Conservation (phyloP, 1,284 basidiomycete species). For the Rhodotorula sp. region DNA sequence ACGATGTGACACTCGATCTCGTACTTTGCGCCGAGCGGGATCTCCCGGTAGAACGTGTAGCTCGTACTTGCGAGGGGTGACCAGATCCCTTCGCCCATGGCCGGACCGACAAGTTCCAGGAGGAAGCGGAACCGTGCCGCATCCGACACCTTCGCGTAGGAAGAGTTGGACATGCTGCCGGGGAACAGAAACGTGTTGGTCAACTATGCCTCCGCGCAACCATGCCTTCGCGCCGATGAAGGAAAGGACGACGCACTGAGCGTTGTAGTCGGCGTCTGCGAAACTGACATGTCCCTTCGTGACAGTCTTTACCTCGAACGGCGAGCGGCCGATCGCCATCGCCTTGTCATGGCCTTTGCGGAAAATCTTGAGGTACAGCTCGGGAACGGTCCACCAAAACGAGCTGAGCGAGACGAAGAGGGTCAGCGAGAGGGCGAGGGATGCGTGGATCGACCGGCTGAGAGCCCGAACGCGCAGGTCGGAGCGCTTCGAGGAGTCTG, state of each 20-base stretch:
- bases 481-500: neutral
- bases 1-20: slow-evolving; percentile 31
- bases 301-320: slow-evolving; percentile 22
- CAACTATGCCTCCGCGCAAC: too few species aligned
- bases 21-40: slow-evolving; percentile 29
- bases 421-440: neutral
- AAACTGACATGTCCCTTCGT: slow-evolving; percentile 18
- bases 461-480: neutral
- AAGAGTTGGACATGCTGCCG: slow-evolving; percentile 35
- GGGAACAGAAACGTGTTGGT: neutral
- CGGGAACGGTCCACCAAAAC: slow-evolving; percentile 20
- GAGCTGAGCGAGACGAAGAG: neutral
- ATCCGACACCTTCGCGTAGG: slow-evolving; percentile 30
- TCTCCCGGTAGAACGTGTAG: slow-evolving; percentile 29
- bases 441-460: neutral
- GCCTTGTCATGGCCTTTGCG: slow-evolving; percentile 22
- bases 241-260: slow-evolving; percentile 25
- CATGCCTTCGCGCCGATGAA: too few species aligned
- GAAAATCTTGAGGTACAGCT: slow-evolving; percentile 17
- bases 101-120: slow-evolving; percentile 29
- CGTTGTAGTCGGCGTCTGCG: slow-evolving; percentile 32
- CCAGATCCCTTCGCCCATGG: slow-evolving; percentile 30
- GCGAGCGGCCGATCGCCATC: slow-evolving; percentile 27
- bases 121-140: slow-evolving; percentile 32
- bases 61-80: slow-evolving; percentile 27